Base-by-base conservation (phyloP, 164 flowering plant genomes). In the Vitis vinifera region DNA sequence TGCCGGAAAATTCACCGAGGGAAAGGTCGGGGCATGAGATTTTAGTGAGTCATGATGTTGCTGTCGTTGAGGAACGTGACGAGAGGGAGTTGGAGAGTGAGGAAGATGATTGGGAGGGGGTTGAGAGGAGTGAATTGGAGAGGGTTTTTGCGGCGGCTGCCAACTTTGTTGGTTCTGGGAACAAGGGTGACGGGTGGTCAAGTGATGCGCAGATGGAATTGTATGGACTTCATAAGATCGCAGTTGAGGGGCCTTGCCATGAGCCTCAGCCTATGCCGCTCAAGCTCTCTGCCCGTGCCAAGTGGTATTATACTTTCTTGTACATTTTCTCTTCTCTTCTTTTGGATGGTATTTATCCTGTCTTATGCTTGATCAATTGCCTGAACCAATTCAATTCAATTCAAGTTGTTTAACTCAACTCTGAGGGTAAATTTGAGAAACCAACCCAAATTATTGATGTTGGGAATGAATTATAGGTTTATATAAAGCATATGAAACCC, bases 41-140 rank as follows among this genome's bases (percentile, higher is more conserved):
- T 37, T 37, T 37, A 6, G 44, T 3, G 44, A 37, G 6, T 37
- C 44, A 0, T 37, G 44, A 37, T 37, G 44, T 37, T 37, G 8
- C 4, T 37, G 44, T 37, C 7, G 44, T 37, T 53, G 53, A 69
- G 55, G 59, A n/a, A 29, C 5, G 16, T 23, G 79, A 65, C 50
- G 68, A 60, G 15, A 61, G 12, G 56, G 63, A 19, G 49, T 66
- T 8, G 62, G 67, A 75, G 17, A 57, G 57, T 52, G 87, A 79
- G 14, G 93, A 85, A 29, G 95, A 90, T 66, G 98, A 89, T 59
- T 94, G 98, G 97, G 98, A 92, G 63, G 98, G 97, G 66, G 84
- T 94, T 29, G 98, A 94, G 80, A 88, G 86, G 78, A 91, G 83
- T 79, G 91, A 89, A 10, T 56, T 88, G 78, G 90, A 86, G 76